Evolutionary conservation across 164 flowering plant species (phyloP), one percentile per base, ranked within the genome.

Genomic region (Warburgia ugandensis): DNA sequence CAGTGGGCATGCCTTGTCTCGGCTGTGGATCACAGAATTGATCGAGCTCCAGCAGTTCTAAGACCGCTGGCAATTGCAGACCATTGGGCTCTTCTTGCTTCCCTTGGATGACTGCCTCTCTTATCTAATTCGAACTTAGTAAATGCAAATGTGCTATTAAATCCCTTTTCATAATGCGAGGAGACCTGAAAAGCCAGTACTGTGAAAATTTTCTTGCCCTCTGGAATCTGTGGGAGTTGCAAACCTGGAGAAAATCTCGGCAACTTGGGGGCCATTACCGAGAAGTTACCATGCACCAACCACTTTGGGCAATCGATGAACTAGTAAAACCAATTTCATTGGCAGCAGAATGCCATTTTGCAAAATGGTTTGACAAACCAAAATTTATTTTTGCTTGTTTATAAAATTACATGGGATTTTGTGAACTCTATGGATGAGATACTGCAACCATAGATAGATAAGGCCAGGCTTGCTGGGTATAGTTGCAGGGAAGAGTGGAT

Each of bases 401-500:
- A 84, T 62, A 94, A 89, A 66, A 69, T 80, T 45, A 77, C 90
- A 21, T 67, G 86, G 61, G 96, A 89, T 63, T 90, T 77, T 73
- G 84, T 81, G 28, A 96, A 94, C 55, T 76, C 86, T 44, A 75
- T 94, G 83, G 99, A 94, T 72, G 96, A 86, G 45, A 56, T 86
- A n/a, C 61, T 94, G 63, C 99, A 94, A 61, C 99, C 99, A 30
- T 64, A 86, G 66, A 85, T 94, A 61, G 99, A 94, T 61, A 76
- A 80, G 71, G 95, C 96, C 45, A 78, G 64, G 81, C 73, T 94
- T 52, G 68, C 56, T 5, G 97, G 97, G 26, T 89, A 89, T 65
- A 84, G 97, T 70, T 86, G 99, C 73, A 73, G 99, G 69, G 99
- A 94, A 73, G 99, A 94, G 70, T 94, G 97, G 97, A 69, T 89